A percentile compares a stretch with the other conserved stretches of the same genome.
phyloP scores from a whole-genome alignment of 768 basidiomycete species.

The Russula compacta region DNA sequence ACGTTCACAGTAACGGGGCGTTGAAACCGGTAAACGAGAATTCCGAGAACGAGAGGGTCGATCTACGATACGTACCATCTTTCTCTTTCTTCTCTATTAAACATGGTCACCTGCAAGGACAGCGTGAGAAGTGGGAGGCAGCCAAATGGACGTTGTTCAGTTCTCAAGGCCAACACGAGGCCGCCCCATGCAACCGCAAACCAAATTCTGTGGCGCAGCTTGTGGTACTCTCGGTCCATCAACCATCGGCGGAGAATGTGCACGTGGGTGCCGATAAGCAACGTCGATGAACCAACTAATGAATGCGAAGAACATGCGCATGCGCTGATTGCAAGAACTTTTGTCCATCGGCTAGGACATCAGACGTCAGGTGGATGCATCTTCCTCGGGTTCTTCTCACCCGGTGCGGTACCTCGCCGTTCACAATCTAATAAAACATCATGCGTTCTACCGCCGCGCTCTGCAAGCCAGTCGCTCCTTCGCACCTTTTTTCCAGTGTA shows the following conservation, averaged over 20 bases:
- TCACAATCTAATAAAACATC: not conserved
- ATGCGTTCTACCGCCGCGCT: not conserved
- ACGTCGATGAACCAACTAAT: not conserved
- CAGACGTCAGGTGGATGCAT: not conserved
- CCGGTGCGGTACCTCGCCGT: not conserved
- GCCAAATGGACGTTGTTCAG: slow-evolving; percentile 4
- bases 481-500: not conserved
- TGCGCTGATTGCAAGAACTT: not conserved
- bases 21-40: no score
- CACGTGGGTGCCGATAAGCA: slow-evolving; percentile 2
- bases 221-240: not conserved
- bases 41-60: no score
- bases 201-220: no score
- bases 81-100: not conserved
- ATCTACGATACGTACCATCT: no score
- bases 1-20: no score
- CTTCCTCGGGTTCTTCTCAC: not conserved
- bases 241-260: not conserved
- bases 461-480: not conserved
- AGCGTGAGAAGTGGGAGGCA: not conserved
- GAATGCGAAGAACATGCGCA: slow-evolving; percentile 10
- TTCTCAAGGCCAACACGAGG: slow-evolving; percentile 1
- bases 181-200: not conserved
- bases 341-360: not conserved
- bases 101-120: not conserved